Percentiles rank a stretch among this genome's conserved stretches.
These are phyloP conservation scores for Phytopythium mirpurense DNA, from an alignment of 352 stramenopile species.

Conservation along the genomic window DNA sequence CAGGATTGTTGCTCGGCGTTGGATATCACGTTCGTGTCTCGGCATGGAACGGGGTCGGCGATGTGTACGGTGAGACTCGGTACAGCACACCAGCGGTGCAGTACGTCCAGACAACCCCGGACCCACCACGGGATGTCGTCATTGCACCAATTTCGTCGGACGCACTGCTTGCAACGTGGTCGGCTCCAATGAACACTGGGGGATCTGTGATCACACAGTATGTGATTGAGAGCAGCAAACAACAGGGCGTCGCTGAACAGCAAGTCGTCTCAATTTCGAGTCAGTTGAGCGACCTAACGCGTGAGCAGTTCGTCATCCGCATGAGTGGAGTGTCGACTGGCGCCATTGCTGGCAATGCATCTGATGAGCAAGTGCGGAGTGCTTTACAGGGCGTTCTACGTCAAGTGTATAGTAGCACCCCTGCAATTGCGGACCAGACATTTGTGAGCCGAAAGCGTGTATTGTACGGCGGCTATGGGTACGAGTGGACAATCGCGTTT, in stretches of 20 bases:
- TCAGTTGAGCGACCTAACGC: slow-evolving; percentile 24
- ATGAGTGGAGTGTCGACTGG: slow-evolving; percentile 12
- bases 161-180: slow-evolving; percentile 44
- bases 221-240: slow-evolving; percentile 53
- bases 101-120: slow-evolving; percentile 27
- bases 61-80: slow-evolving; percentile 72
- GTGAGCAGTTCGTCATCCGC: slow-evolving; percentile 29
- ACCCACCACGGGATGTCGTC: slow-evolving; percentile 38
- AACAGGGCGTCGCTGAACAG: slow-evolving; percentile 49
- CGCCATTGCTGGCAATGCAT: slow-evolving; percentile 33
- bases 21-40: slow-evolving; percentile 88
- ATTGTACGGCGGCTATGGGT: slow-evolving; percentile 47
- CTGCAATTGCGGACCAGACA: slow-evolving; percentile 9
- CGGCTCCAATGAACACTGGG: slow-evolving; percentile 42
- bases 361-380: slow-evolving; percentile 22
- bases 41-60: slow-evolving; percentile 91
- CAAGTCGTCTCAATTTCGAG: slow-evolving; percentile 45
- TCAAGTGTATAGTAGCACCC: background rate
- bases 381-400: slow-evolving; percentile 4
- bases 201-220: slow-evolving; percentile 40
- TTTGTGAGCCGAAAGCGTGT: slow-evolving; percentile 37
- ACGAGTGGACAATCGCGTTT: slow-evolving; percentile 69
- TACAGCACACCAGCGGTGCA: slow-evolving; percentile 76
- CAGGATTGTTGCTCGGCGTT: slow-evolving; percentile 26
- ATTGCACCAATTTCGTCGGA: slow-evolving; percentile 32